Conservation (phyloP, 768 basidiomycete genomes). For the Kwoniella heveanensis region DNA sequence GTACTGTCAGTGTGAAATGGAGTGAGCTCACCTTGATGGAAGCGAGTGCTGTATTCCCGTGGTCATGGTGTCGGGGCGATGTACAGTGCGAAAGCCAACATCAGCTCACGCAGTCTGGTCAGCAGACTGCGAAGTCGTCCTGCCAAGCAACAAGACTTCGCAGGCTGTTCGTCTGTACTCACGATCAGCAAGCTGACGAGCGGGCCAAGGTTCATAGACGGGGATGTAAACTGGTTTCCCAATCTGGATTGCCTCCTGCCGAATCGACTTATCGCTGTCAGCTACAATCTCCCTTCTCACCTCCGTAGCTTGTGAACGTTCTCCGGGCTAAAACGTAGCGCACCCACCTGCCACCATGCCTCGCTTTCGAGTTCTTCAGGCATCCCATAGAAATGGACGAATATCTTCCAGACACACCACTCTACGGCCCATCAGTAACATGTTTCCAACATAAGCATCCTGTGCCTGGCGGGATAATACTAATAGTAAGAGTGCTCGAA, state of each 20-base stretch:
- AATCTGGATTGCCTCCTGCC: slow-evolving; percentile 10
- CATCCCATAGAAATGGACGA: slow-evolving; percentile 5
- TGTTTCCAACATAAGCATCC: background rate
- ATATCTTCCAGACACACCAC: slow-evolving; percentile 22
- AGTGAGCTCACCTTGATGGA: slow-evolving; percentile 16
- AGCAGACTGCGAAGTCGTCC: too few relatives aligned
- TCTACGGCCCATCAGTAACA: slow-evolving; percentile 2
- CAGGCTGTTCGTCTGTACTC: too few relatives aligned
- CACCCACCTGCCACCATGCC: slow-evolving; percentile 19
- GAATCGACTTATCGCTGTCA: background rate
- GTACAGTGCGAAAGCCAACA: too few relatives aligned
- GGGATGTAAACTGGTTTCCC: slow-evolving; percentile 16
- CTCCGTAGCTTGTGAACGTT: too few relatives aligned
- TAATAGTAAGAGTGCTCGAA: background rate
- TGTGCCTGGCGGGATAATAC: background rate
- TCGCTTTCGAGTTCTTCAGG: slow-evolving; percentile 15
- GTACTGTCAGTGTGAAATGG: too few relatives aligned
- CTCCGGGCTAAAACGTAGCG: too few relatives aligned
- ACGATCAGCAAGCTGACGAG: slow-evolving; percentile 14
- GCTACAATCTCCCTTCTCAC: too few relatives aligned
- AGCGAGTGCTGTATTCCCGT: slow-evolving; percentile 1
- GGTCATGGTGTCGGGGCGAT: too few relatives aligned
- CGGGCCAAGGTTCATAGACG: slow-evolving; percentile 15
- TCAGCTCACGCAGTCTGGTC: too few relatives aligned
- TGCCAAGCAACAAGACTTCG: background rate